Evolutionary conservation across 2,329 filamentous ascomycete genomes (phyloP), one percentile per base, ranked within the genome.

Genomic region (Thermothelomyces thermophilus): DNA sequence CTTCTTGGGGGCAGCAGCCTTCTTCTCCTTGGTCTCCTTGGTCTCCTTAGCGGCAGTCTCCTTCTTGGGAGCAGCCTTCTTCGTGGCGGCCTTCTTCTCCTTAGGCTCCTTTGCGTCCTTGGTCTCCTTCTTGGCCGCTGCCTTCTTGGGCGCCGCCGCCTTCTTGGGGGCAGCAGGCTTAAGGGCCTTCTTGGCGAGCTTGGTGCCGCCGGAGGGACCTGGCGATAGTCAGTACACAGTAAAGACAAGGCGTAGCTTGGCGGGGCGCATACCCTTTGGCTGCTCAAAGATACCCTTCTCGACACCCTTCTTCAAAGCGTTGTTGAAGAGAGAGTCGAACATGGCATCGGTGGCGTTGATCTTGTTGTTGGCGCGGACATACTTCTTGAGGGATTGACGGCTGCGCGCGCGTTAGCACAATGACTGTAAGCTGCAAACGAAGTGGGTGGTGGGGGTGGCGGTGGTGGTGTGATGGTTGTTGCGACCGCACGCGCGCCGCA

Each of bases 131-230:
- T 76, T 75, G 59, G 59, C 52, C 60, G 62, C 57, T 57, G 70
- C 46, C 58, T 66, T 60, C 56, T 65, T 63, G 39, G 58, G 48
- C 3, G 62, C 55, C n/a, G 58, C 55, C 36, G 61, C 60, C 64
- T 67, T 66, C 62, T 66, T 66, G 40, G 57, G 58, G 14, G 54
- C 54, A n/a, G 57, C 59, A 59, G 44, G 64, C 64, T 66, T 75
- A 58, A 75, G 45, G 3, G 51, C 69, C 76, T 89, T 90, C 83
- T 91, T 91, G 53, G 85, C 86, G 53, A 95, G 84, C 84, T 95
- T 95, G 71, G 93, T 89, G 60, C 88, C 86, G 54, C 90, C 90
- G 57, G 90, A 95, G 53, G 88, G 78, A 63, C 86, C 86, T 90
- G 41, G 19, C 16, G 9, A 26, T 41, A n/a, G 55, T 67, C 43